Percentiles rank a stretch among this genome's conserved stretches.
Conservation (phyloP, 1,284 basidiomycete species). For the Sutorius eximius region DNA sequence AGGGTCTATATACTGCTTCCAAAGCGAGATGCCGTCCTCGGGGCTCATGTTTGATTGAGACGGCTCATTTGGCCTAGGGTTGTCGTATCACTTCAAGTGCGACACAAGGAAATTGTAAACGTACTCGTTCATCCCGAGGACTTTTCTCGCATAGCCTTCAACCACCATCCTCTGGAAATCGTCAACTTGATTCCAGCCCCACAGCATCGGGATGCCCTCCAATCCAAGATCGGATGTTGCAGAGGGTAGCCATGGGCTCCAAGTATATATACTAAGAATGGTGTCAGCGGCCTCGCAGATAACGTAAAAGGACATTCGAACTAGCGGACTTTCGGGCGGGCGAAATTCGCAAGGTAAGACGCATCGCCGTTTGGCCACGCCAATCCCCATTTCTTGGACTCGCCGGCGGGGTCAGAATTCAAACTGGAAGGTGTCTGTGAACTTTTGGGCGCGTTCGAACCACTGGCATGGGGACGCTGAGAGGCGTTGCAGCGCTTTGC, state of each 20-base stretch:
- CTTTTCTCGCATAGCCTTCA: slow-evolving; percentile 42
- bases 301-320: slow-evolving; percentile 17
- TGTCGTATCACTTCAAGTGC: neutral
- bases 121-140: slow-evolving; percentile 61
- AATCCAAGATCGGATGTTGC: slow-evolving; percentile 27
- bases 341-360: slow-evolving; percentile 35
- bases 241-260: slow-evolving; percentile 28
- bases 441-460: slow-evolving; percentile 15
- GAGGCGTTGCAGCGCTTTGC: slow-evolving; percentile 22
- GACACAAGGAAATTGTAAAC: slow-evolving; percentile 18
- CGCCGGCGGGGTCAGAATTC: neutral
- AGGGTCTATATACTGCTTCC: slow-evolving; percentile 66
- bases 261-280: slow-evolving; percentile 28
- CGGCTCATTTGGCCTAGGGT: slow-evolving; percentile 48
- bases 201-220: slow-evolving; percentile 56
- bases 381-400: slow-evolving; percentile 40
- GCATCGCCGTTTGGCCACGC: slow-evolving; percentile 49
- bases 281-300: slow-evolving; percentile 6
- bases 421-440: slow-evolving; percentile 7
- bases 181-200: slow-evolving; percentile 43
- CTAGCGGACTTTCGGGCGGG: slow-evolving; percentile 36
- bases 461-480: slow-evolving; percentile 4
- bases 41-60: slow-evolving; percentile 66
- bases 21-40: slow-evolving; percentile 52
- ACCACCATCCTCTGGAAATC: slow-evolving; percentile 38